Percentiles rank a stretch among this genome's conserved stretches.
phyloP scores from a whole-genome alignment of 371 early-diverging fungal species.

The Mortierella sp. region DNA sequence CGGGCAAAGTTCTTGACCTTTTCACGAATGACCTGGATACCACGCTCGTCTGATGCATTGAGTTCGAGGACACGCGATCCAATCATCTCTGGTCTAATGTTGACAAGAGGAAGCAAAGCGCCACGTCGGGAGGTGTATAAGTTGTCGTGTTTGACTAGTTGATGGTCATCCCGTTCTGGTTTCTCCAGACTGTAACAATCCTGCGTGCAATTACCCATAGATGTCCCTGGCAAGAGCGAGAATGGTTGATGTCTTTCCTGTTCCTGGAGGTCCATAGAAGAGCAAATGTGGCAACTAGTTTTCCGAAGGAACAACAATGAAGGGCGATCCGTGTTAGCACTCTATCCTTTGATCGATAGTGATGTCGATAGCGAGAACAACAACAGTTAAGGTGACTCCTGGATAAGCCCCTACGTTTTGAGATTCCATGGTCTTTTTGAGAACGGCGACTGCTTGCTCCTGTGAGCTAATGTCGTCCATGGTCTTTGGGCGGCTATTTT shows the following conservation, averaged over 20 bases:
- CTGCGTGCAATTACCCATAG: slow-evolving; percentile 76
- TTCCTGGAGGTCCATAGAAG: slow-evolving; percentile 99
- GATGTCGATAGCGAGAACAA: not conserved
- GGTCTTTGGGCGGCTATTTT: slow-evolving; percentile 84
- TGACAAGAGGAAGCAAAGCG: not conserved
- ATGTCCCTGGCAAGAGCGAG: slow-evolving; percentile 94
- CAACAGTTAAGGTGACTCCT: not conserved
- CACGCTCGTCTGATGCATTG: slow-evolving; percentile 99
- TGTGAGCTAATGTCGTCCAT: slow-evolving; percentile 92
- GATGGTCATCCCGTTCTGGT: not conserved
- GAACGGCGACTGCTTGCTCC: slow-evolving; percentile 89
- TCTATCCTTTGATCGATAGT: not conserved
- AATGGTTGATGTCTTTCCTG: slow-evolving; percentile 99
- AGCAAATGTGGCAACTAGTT: slow-evolving; percentile 95
- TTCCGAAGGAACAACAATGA: not conserved
- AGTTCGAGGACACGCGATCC: slow-evolving; percentile 94
- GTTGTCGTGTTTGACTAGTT: not conserved
- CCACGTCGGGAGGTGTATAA: not conserved
- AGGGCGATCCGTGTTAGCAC: not conserved
- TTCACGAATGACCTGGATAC: slow-evolving; percentile 95
- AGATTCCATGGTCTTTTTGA: slow-evolving; percentile 87
- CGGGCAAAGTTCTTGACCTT: slow-evolving; percentile 98
- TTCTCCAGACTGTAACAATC: not conserved
- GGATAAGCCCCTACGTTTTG: slow-evolving; percentile 71
- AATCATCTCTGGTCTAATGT: slow-evolving; percentile 77